These are phyloP conservation scores for Lactarius deliciosus DNA, from an alignment of 768 basidiomycete species.

Conservation along the genomic window DNA sequence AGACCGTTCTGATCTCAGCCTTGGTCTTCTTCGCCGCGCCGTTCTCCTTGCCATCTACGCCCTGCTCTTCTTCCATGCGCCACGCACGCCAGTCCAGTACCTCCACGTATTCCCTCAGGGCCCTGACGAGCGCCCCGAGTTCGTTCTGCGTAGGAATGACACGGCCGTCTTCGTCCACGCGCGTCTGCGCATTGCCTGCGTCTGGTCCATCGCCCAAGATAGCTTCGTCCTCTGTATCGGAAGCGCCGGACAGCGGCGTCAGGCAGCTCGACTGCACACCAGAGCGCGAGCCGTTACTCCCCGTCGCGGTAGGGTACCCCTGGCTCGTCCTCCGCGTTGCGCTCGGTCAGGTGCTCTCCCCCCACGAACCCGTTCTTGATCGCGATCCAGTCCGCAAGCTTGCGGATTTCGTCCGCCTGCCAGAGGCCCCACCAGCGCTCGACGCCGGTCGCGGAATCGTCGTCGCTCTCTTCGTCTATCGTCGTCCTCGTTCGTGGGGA, in stretches of 20 bases:
- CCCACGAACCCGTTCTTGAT: slow-evolving; percentile 47
- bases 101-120: slow-evolving; percentile 58
- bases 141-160: slow-evolving; percentile 37
- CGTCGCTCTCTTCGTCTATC: slow-evolving; percentile 34
- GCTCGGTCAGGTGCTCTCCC: slow-evolving; percentile 26
- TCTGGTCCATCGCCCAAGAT: slow-evolving; percentile 29
- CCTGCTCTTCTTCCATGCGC: slow-evolving; percentile 36
- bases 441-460: slow-evolving; percentile 37
- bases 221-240: slow-evolving; percentile 15
- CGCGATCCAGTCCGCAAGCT: slow-evolving; percentile 64
- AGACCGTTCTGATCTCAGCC: slow-evolving; percentile 8
- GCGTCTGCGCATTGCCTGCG: slow-evolving; percentile 22
- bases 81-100: slow-evolving; percentile 58
- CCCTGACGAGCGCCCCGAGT: slow-evolving; percentile 48
- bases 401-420: slow-evolving; percentile 61
- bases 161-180: slow-evolving; percentile 20
- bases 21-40: slow-evolving; percentile 16
- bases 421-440: slow-evolving; percentile 79
- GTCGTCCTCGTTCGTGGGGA: slow-evolving; percentile 31
- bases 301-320: not conserved
- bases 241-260: slow-evolving; percentile 16
- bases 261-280: slow-evolving; percentile 9
- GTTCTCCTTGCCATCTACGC: slow-evolving; percentile 12
- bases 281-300: not conserved
- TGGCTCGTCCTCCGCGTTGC: not conserved